Evolutionary conservation across 2,329 filamentous ascomycete genomes (phyloP), one percentile per base, ranked within the genome.

Genomic region (Alternaria postmessia): DNA sequence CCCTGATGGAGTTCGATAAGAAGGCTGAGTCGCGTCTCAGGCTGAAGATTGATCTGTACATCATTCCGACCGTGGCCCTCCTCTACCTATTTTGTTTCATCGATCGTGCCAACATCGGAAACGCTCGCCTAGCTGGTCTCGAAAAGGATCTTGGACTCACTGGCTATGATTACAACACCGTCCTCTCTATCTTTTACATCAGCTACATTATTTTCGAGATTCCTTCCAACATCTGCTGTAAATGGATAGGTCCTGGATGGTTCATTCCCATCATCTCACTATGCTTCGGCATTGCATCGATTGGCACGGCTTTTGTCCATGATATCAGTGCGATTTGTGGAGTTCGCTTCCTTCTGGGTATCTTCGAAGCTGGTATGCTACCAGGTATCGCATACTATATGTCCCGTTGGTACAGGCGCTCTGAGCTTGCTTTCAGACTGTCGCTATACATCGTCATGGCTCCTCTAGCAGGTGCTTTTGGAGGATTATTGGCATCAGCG

Each of bases 341-440:
- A 14, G 88, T 92, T 0, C 86, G 90, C 5, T 91, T 92, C 66
- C 64, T 91, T 0, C 83, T 91, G 0, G 81, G 81, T 5, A 76
- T 90, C 11, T 91, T 92, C 59, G 91, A 93, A 76, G 88, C 90
- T 0, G 90, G 90, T 7, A 88, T 93, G 85, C 76, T 92, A 54
- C 90, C 90, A 0, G 90, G 90, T 0, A 91, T 91, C 41, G 89
- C 89, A 0, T 93, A 92, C 76, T 92, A 92, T 68, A 79, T 92
- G 20, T 89, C 86, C 1, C 81, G 89, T 52, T 92, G 89, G 89
- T 92, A 92, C 66, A 82, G 88, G n/a, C 82, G 88, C 32, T 85
- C 84, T 51, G 90, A 93, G 75, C 79, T 92, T 6, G 84, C 87
- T 0, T 91, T 91, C 74, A 84, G 89, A 0, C 79, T 92, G 0